Evolutionary conservation across 306 rosid species (phyloP), one percentile per base, ranked within the genome.

Genomic region (Purshia tridentata): DNA sequence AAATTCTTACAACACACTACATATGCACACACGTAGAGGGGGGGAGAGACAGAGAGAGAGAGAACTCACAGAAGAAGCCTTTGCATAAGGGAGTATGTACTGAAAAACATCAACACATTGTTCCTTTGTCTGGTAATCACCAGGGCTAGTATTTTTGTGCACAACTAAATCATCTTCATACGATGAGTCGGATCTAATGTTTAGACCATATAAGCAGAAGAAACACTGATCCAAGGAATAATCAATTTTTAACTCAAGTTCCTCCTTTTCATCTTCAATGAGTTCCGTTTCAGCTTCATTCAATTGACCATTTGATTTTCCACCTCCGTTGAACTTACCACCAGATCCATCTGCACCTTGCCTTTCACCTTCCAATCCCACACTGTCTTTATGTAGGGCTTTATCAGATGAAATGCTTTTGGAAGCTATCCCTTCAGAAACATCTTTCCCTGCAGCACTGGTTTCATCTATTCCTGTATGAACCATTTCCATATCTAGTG

Each of bases 61-160:
- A 76, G 29, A 70, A 46, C 98, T 88, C 85, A 94, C 98, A 57
- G 98, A 91, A 73, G 97, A 94, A 82, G 92, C 90, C 91, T 89
- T 94, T 71, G 97, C 98, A 85, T 75, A 94, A 64, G 98, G 97
- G 69, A 94, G 97, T 75, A 94, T 83, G 68, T 94, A 94, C 85
- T 85, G 93, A 80, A 91, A 94, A 83, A 91, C 98, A 84, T 94
- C 98, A 66, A 96, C 92, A 67, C 97, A 94, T 73, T 94, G 98
- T 83, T 94, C 98, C 80, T 85, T 91, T 69, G 92, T 88, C 79
- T 94, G 98, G 81, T 94, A 94, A 79, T 94, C 97, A 78, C 96
- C 96, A 12, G 91, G 96, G 78, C 96, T 88, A 67, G 98, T 88
- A 81, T 94, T 94, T 88, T 86, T 94, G 90, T 94, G 98, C 67